Percentiles rank a stretch among this genome's conserved stretches.
These are phyloP conservation scores for Metschnikowia shivogae DNA, from an alignment of 805 yeast species.

Conservation along the genomic window DNA sequence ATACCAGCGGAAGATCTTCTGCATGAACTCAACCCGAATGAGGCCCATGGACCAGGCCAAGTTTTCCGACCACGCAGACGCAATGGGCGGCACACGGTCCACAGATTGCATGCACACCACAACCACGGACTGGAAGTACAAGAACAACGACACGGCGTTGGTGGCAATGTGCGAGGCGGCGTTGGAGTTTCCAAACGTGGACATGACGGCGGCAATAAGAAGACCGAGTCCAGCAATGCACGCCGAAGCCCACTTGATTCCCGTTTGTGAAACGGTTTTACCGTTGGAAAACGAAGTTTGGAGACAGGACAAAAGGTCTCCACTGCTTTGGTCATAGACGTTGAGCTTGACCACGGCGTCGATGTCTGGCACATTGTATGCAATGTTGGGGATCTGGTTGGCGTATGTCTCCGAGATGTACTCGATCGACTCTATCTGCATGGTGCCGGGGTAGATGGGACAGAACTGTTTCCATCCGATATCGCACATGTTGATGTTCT, in stretches of 20 bases:
- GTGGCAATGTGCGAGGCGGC: conserved; percentile 90
- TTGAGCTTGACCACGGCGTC: conserved; percentile 70
- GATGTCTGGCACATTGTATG: conserved; percentile 80
- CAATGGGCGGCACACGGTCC: conserved; percentile 85
- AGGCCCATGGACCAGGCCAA: conserved; percentile 95
- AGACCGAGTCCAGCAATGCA: conserved; percentile 85
- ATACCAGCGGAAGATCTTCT: conserved; percentile 78
- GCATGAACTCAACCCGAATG: conserved; percentile 76
- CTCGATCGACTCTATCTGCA: conserved; percentile 69
- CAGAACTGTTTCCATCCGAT: conserved; percentile 83
- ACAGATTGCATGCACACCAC: conserved; percentile 82
- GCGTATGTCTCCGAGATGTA: conserved; percentile 50
- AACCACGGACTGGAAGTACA: conserved; percentile 85
- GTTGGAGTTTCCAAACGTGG: conserved; percentile 80
- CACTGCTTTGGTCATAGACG: conserved; percentile 39
- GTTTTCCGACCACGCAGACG: conserved; percentile 87
- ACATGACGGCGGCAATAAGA: conserved; percentile 72
- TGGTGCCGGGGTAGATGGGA: conserved; percentile 77
- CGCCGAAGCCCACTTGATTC: conserved; percentile 88
- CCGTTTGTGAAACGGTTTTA: conserved; percentile 69
- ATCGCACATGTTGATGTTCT: conserved; percentile 58
- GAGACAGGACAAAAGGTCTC: conserved; percentile 60
- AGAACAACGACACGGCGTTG: conserved; percentile 75
- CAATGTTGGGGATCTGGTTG: conserved; percentile 71
- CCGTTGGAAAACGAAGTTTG: conserved; percentile 75